Percentiles rank a stretch among this genome's conserved stretches.
Conservation (phyloP, 2,329 filamentous ascomycete species). For the Zymoseptoria tritici region DNA sequence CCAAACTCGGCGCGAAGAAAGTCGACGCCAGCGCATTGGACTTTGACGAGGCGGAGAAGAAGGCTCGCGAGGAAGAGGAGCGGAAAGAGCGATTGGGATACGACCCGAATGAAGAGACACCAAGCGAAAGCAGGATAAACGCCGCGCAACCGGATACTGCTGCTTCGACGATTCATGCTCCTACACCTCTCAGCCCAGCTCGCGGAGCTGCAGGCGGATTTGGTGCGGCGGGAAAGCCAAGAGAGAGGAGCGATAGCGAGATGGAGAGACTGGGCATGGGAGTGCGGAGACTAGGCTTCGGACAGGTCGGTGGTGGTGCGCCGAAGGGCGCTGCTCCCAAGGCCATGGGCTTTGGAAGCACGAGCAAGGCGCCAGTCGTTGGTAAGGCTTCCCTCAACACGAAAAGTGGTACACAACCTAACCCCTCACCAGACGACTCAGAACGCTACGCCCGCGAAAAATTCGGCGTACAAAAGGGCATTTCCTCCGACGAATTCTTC, state of each 20-base stretch:
- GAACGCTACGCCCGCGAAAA: slow-evolving; percentile 79
- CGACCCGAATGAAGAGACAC: slow-evolving; percentile 76
- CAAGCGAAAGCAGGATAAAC: slow-evolving; percentile 34
- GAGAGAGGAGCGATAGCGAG: slow-evolving; percentile 60
- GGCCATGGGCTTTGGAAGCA: slow-evolving; percentile 69
- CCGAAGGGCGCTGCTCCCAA: slow-evolving; percentile 39
- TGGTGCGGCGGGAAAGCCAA: slow-evolving; percentile 48
- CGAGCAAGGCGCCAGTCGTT: slow-evolving; percentile 58
- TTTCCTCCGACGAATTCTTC: slow-evolving; percentile 97
- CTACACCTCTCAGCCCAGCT: slow-evolving; percentile 65
- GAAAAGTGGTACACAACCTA: neutral
- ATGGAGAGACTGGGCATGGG: slow-evolving; percentile 88
- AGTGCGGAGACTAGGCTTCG: slow-evolving; percentile 76
- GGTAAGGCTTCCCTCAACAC: slow-evolving; percentile 42
- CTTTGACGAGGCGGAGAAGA: slow-evolving; percentile 95
- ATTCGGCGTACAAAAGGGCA: slow-evolving; percentile 89
- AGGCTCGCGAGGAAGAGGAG: slow-evolving; percentile 94
- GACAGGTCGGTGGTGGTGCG: slow-evolving; percentile 61
- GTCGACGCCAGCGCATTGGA: slow-evolving; percentile 67
- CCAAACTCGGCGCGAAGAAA: slow-evolving; percentile 60
- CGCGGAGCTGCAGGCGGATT: slow-evolving; percentile 47
- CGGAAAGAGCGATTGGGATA: slow-evolving; percentile 93
- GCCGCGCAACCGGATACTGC: slow-evolving; percentile 37
- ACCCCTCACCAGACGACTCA: slow-evolving; percentile 51
- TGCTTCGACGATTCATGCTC: slow-evolving; percentile 57